These are phyloP conservation scores for Suillus cothurnatus DNA, from an alignment of 768 basidiomycete species.

Conservation along the genomic window DNA sequence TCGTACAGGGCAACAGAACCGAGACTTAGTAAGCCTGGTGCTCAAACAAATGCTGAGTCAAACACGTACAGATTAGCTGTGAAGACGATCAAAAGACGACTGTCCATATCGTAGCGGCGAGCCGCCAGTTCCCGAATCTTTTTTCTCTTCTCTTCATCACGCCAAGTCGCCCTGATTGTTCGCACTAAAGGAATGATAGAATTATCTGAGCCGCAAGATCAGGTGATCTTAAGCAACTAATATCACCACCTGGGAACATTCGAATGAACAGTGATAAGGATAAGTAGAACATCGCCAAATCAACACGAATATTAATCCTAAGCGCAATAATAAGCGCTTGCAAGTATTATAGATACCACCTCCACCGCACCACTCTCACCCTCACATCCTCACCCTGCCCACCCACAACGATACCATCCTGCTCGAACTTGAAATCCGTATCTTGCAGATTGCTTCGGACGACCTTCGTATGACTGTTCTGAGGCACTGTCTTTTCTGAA, in stretches of 20 bases:
- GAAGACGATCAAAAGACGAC: too few species aligned
- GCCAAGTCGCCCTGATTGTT: too few species aligned
- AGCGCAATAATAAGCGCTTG: not conserved
- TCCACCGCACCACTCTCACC: constrained; percentile 31
- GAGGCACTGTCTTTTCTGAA: not conserved
- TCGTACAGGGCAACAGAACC: too few species aligned
- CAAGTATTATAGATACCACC: constrained; percentile 20
- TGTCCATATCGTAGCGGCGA: too few species aligned
- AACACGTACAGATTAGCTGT: too few species aligned
- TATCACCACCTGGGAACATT: not conserved
- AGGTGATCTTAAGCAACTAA: not conserved
- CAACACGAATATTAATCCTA: not conserved
- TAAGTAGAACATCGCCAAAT: not conserved
- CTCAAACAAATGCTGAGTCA: too few species aligned
- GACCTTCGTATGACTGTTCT: constrained; percentile 3
- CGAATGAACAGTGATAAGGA: not conserved
- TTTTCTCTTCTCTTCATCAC: too few species aligned
- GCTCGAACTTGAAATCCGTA: constrained; percentile 26
- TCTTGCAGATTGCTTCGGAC: constrained; percentile 23
- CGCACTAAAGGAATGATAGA: too few species aligned
- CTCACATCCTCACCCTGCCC: constrained; percentile 10
- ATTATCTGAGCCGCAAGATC: not conserved
- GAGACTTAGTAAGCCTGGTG: too few species aligned
- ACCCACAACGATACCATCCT: constrained; percentile 21
- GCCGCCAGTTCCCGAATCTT: too few species aligned